Conservation (phyloP, 768 basidiomycete species). For the Tulasnella sp. region DNA sequence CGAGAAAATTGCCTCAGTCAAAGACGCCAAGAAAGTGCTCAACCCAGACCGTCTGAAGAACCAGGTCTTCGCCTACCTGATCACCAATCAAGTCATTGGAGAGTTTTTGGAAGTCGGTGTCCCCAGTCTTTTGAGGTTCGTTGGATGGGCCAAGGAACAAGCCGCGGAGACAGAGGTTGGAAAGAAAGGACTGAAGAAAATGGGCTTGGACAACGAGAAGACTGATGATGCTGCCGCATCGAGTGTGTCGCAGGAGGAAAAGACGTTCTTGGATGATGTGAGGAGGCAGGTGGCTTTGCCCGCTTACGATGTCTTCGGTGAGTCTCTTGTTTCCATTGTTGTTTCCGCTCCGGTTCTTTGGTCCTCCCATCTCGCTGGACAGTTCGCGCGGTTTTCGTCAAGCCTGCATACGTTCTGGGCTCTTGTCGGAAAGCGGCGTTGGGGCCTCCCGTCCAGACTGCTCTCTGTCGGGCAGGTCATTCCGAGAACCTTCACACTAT, state of each 20-base stretch:
- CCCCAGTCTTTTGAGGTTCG: conserved; percentile 67
- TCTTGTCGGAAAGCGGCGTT: neutral
- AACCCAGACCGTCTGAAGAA: conserved; percentile 60
- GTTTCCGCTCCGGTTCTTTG: neutral
- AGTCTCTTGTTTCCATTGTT: conserved; percentile 28
- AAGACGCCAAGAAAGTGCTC: conserved; percentile 38
- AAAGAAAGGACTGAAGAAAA: conserved; percentile 60
- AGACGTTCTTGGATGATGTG: conserved; percentile 73
- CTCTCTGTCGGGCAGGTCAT: neutral
- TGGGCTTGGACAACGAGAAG: conserved; percentile 39
- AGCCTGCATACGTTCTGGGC: neutral
- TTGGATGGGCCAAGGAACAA: conserved; percentile 50
- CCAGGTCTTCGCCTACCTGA: conserved; percentile 90
- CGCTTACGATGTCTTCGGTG: conserved; percentile 70
- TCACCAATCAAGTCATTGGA: conserved; percentile 81
- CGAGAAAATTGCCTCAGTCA: conserved; percentile 37
- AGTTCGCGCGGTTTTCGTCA: neutral
- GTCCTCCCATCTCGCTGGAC: neutral
- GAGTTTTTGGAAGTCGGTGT: conserved; percentile 75
- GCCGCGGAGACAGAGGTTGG: conserved; percentile 69
- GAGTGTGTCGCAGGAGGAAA: conserved; percentile 54
- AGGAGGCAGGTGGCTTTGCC: conserved; percentile 74
- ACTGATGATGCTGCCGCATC: conserved; percentile 1
- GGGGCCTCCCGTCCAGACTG: neutral
- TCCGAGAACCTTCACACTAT: conserved; percentile 1